Base-by-base conservation (phyloP, 2,329 filamentous ascomycete species). In the Dendrostoma leiphaemia region DNA sequence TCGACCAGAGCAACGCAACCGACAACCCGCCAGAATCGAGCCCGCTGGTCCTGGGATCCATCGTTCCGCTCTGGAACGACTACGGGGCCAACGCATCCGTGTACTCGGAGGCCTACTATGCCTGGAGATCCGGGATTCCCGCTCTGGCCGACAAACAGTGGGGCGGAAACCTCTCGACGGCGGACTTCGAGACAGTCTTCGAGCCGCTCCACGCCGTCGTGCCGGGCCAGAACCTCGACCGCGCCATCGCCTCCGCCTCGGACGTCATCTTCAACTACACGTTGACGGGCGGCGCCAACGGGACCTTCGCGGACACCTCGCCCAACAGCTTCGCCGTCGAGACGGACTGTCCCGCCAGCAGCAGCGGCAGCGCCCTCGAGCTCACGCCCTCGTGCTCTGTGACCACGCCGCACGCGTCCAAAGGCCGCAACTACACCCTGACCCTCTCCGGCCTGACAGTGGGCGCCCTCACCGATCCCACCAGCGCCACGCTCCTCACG, bases 401-500 rank as follows among this genome's bases (percentile, higher is more conserved):
- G 2, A 65, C 55, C 1, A 82, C 79, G 1, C 78, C 78, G 0
- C 63, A 81, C 8, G 64, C 65, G 0, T 79, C 76, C 31, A 85
- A 84, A 62, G 82, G 82, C 2, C 71, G 79, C 54, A 71, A 83
- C 61, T 84, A 84, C 63, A 81, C 76, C 0, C 70, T 85, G 1
- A 71, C 74, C 0, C 69, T 84, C 13, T 66, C 69, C 1, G 37
- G 23, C 3, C 60, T 79, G 6, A 66, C 60, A 15, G 35, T 72
- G 8, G 59, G 64, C n/a, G 62, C 67, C 1, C 65, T 73, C 1
- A 60, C 59, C 0, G 63, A 65, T 12, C 52, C 60, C 2, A 65
- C 62, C 2, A 72, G 73, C 29, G 72, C 71, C 0, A 72, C 67
- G 2, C 63, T 78, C 17, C 65, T 79, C n/a, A 62, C 67, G 1